Conservation (phyloP, 495 filamentous ascomycete species). For the Aspergillus egyptiacus region DNA sequence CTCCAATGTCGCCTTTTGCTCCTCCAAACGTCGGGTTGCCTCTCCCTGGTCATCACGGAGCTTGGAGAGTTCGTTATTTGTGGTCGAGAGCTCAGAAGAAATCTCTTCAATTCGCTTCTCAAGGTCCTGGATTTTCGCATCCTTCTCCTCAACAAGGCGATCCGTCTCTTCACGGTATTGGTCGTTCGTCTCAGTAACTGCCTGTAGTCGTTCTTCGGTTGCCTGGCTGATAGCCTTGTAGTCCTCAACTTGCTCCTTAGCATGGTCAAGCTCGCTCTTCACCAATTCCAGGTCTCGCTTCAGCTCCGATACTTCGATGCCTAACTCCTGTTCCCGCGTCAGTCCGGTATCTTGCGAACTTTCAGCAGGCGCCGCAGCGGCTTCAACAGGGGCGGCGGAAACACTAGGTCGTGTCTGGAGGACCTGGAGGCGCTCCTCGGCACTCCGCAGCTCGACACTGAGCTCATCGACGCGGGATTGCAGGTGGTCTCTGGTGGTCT, state of each 20-base stretch:
- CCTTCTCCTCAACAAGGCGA: slow-evolving; percentile 61
- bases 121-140: slow-evolving; percentile 68
- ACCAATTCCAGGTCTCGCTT: slow-evolving; percentile 74
- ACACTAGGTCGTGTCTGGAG: slow-evolving; percentile 69
- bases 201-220: slow-evolving; percentile 82
- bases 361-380: slow-evolving; percentile 28
- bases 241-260: slow-evolving; percentile 72
- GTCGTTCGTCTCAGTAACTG: slow-evolving; percentile 73
- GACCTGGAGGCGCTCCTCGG: slow-evolving; percentile 76
- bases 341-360: slow-evolving; percentile 46
- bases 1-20: slow-evolving; percentile 71
- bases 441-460: slow-evolving; percentile 75
- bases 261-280: slow-evolving; percentile 68
- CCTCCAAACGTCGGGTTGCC: slow-evolving; percentile 61
- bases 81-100: slow-evolving; percentile 67
- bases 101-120: slow-evolving; percentile 78
- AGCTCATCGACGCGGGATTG: slow-evolving; percentile 84
- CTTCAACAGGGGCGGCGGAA: slow-evolving; percentile 33
- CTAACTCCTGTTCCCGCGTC: slow-evolving; percentile 76
- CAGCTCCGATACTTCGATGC: slow-evolving; percentile 74
- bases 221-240: slow-evolving; percentile 84
- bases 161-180: slow-evolving; percentile 83
- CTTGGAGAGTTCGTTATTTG: slow-evolving; percentile 70
- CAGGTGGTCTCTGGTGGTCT: slow-evolving; percentile 81
- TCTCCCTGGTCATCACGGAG: slow-evolving; percentile 75